A percentile compares a stretch with the other conserved stretches of the same genome.
These are phyloP conservation scores for Russula lepida DNA, from an alignment of 768 basidiomycete genomes.

Conservation along the genomic window DNA sequence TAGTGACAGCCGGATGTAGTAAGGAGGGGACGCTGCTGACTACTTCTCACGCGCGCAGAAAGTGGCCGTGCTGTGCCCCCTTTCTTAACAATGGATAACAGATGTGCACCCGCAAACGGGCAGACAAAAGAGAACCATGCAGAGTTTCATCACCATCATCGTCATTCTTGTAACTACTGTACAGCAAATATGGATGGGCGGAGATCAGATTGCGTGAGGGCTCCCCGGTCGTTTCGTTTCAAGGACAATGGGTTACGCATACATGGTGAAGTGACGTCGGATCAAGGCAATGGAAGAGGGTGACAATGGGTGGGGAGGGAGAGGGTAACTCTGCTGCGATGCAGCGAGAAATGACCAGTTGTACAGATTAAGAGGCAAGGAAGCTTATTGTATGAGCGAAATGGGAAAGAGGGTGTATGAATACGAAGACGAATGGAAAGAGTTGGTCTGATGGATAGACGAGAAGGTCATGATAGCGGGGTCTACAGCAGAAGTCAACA, in stretches of 20 bases:
- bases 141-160: background rate
- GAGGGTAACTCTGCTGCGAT: background rate
- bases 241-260: too few relatives aligned
- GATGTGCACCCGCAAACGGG: too few relatives aligned
- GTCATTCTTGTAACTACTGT: background rate
- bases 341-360: background rate
- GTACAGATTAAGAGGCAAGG: background rate
- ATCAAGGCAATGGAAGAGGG: background rate
- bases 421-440: background rate
- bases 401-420: background rate
- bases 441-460: background rate
- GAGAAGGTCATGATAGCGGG: background rate
- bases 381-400: conserved; percentile 1
- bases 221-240: too few relatives aligned
- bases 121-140: conserved; percentile 5
- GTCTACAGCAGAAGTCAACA: background rate
- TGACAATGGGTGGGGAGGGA: background rate
- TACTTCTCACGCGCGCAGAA: background rate
- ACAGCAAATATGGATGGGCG: background rate
- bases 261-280: background rate
- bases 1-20: background rate
- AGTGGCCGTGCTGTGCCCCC: background rate
- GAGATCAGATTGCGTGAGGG: too few relatives aligned
- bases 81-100: background rate
- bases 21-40: background rate